These are phyloP conservation scores for Oxalis stricta DNA, from an alignment of 441 rosid species.

Conservation along the genomic window DNA sequence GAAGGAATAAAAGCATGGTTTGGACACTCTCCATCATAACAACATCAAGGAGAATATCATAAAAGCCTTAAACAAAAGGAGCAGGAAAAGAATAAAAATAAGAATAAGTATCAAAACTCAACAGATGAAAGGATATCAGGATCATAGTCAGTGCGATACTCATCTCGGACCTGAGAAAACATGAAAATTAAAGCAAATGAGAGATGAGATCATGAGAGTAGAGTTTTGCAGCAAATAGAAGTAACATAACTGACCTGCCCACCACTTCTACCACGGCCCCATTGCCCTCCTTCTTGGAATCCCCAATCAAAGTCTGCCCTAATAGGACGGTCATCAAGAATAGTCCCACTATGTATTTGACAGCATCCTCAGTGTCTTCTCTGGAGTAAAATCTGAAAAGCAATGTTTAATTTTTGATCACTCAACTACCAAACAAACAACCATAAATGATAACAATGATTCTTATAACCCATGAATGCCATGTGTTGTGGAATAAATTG, in stretches of 20 bases:
- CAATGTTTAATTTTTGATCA: constrained; percentile 2
- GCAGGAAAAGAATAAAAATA: background rate
- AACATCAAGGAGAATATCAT: background rate
- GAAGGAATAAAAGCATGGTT: background rate
- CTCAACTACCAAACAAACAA: background rate
- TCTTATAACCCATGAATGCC: no score
- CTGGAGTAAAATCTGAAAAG: constrained; percentile 69
- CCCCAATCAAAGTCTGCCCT: constrained; percentile 99
- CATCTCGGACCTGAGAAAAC: constrained; percentile 79
- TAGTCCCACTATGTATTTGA: constrained; percentile 82
- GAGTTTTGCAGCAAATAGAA: background rate
- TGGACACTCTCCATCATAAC: background rate
- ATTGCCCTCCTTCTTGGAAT: constrained; percentile 92
- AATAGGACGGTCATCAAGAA: constrained; percentile 93
- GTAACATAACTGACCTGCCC: constrained; percentile 52
- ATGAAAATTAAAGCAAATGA: constrained; percentile 1
- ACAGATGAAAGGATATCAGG: constrained; percentile 83
- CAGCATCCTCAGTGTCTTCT: constrained; percentile 94
- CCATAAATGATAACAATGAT: no score
- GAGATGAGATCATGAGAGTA: background rate
- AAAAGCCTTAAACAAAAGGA: background rate
- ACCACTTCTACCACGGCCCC: constrained; percentile 99
- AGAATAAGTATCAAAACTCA: background rate
- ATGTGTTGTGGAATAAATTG: no score
- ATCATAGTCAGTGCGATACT: constrained; percentile 95